Evolutionary conservation across 805 yeast genomes (phyloP), one percentile per base, ranked within the genome.

Genomic region (Candida alai): DNA sequence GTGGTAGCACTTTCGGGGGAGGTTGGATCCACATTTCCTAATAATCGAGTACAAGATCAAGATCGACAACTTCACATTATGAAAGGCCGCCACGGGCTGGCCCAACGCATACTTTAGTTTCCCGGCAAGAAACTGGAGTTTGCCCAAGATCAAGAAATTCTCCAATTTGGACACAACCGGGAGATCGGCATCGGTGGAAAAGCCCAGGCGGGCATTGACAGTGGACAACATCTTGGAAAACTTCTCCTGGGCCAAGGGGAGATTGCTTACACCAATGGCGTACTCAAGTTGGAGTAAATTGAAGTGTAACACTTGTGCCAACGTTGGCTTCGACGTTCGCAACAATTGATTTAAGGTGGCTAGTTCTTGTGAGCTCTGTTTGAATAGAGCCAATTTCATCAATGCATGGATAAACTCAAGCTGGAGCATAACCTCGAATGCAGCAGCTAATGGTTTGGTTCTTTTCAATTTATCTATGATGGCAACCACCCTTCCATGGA

Each of bases 31-130:
- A 4, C 60, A 51, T 36, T 68, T 72, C 37, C 71, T 73, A 25
- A 79, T 37, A 6, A 80, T 52, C 0, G 84, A 76, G 36, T 72
- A 70, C 6, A 75, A 49, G 5, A 81, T 51, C 41, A 77, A 73
- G 2, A 78, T 55, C 1, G 78, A 62, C 8, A 68, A 58, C 37
- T 73, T 78, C 10, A 65, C 51, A 28, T 74, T 73, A 23, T 39
- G 37, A 16, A 64, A 52, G 4, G 73, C 58, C 5, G 49, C 52
- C 2, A 52, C 30, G 26, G 47, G 45, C n/a, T 57, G 51, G 0
- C 41, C 36, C 1, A 29, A 16, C n/a, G 42, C 28, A 20, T 28
- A 33, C 17, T 55, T 50, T 21, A 60, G 41, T 14, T 42, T 32
- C 1, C 65, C 44, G 2, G 64, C 43, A 5, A 65, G 26, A 16